phyloP scores from a whole-genome alignment of 2,329 filamentous ascomycete species.

The Nothophaeocryptopus gaeumannii region DNA sequence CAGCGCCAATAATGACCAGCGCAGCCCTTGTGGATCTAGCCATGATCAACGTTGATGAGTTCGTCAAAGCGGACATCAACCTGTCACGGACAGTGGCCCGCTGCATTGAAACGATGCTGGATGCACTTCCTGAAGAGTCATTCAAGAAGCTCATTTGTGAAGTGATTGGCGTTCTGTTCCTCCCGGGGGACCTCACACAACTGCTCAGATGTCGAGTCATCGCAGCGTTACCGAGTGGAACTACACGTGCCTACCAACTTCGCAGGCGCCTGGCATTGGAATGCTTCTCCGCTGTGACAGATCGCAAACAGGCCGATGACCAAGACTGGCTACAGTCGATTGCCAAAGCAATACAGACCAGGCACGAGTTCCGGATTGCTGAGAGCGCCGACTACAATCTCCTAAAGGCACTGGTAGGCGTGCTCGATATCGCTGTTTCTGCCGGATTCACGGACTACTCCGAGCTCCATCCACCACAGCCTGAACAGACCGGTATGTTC shows the following conservation, averaged over 20 bases:
- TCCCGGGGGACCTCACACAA: constrained; percentile 9
- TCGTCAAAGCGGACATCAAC: constrained; percentile 17
- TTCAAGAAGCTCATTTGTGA: constrained; percentile 17
- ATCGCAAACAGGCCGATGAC: neutral
- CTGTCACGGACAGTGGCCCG: constrained; percentile 14
- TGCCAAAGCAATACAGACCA: constrained; percentile 21
- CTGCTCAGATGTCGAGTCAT: constrained; percentile 57
- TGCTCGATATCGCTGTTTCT: constrained; percentile 75
- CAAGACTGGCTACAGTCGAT: constrained; percentile 27
- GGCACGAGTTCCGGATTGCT: constrained; percentile 52
- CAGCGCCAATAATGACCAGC: constrained; percentile 14
- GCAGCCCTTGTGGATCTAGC: constrained; percentile 27
- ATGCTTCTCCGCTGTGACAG: constrained; percentile 52
- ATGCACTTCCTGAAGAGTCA: constrained; percentile 14
- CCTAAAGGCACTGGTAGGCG: constrained; percentile 61
- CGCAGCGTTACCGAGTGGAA: constrained; percentile 56
- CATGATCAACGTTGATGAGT: constrained; percentile 29
- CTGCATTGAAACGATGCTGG: constrained; percentile 26
- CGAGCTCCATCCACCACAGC: constrained; percentile 17
- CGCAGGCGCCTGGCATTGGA: constrained; percentile 64
- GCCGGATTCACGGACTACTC: constrained; percentile 49
- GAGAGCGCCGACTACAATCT: constrained; percentile 64
- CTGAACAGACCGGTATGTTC: constrained; percentile 6
- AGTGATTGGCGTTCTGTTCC: constrained; percentile 15
- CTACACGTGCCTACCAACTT: constrained; percentile 55